These are phyloP conservation scores for Monascus purpureus DNA, from an alignment of 495 filamentous ascomycete species.

Conservation along the genomic window DNA sequence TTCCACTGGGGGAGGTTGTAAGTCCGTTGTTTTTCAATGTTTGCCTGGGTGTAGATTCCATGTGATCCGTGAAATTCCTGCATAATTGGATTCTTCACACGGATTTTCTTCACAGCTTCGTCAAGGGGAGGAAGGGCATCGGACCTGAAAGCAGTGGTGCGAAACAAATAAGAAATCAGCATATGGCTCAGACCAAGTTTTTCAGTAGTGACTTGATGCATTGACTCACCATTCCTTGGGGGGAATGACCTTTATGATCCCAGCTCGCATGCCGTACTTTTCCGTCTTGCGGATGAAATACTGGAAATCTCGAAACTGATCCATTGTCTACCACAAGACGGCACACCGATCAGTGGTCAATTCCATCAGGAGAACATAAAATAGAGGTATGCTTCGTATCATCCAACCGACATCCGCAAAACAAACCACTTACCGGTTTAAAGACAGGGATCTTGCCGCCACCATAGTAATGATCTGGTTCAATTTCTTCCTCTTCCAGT, in stretches of 20 bases:
- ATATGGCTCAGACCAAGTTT: too few species aligned
- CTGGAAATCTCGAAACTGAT: constrained; percentile 86
- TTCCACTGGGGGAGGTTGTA: constrained; percentile 98
- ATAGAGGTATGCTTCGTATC: too few species aligned
- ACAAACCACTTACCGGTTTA: constrained; percentile 53
- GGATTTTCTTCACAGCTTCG: constrained; percentile 78
- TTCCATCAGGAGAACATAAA: not conserved
- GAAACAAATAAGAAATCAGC: not conserved
- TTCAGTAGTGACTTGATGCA: too few species aligned
- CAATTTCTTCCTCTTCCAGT: constrained; percentile 45
- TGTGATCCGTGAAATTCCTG: constrained; percentile 93
- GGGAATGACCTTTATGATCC: constrained; percentile 90
- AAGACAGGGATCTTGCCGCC: constrained; percentile 85
- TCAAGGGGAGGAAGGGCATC: constrained; percentile 63
- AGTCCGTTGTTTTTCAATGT: constrained; percentile 85
- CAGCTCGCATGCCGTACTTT: constrained; percentile 90
- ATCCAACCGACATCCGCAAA: too few species aligned
- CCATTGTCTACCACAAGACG: constrained; percentile 48
- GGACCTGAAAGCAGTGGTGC: constrained; percentile 43
- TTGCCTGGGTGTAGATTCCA: constrained; percentile 89
- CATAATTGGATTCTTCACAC: constrained; percentile 90
- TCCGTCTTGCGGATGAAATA: constrained; percentile 78
- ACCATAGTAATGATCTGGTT: constrained; percentile 78
- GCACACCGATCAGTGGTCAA: constrained; percentile 6
- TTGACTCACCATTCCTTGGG: constrained; percentile 76